Evolutionary conservation across 331 rosid genomes (phyloP).

Genomic region (Stylosanthes scabra): DNA sequence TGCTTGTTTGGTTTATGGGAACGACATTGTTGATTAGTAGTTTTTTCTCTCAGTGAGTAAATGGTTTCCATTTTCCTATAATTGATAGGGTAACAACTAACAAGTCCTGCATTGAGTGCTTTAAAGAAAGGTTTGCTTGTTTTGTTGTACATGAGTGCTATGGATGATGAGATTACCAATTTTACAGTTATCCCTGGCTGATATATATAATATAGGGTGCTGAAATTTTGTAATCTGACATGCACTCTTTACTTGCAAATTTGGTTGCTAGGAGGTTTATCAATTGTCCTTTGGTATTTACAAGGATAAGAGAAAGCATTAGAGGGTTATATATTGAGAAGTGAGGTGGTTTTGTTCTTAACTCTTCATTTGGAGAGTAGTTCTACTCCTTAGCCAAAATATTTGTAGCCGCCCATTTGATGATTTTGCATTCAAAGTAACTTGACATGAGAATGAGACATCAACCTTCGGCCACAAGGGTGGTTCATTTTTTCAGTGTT

Average conservation of each 20-base stretch:
- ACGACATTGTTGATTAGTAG: background rate
- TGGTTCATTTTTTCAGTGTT: too few relatives aligned
- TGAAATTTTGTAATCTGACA: constrained; percentile 40
- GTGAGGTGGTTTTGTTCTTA: background rate
- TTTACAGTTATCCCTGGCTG: constrained; percentile 58
- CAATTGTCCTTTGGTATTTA: background rate
- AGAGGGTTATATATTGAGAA: background rate
- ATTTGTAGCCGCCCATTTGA: background rate
- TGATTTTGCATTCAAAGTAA: background rate
- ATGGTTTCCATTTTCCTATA: too few relatives aligned
- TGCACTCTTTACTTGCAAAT: background rate
- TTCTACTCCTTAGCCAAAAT: background rate
- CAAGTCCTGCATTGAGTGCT: background rate
- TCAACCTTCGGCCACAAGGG: background rate
- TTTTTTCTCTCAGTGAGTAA: too few relatives aligned
- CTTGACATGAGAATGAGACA: too few relatives aligned
- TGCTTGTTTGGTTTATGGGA: too few relatives aligned
- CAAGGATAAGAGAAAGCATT: background rate
- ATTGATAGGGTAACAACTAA: too few relatives aligned
- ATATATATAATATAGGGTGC: constrained; percentile 34
- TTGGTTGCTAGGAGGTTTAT: too few relatives aligned
- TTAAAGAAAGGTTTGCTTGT: background rate
- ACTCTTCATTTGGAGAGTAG: background rate
- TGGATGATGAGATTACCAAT: constrained; percentile 40
- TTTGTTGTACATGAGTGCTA: constrained; percentile 11